Evolutionary conservation across 1,284 basidiomycete genomes (phyloP).

Genomic region (Cryptococcus jaspeensis): DNA sequence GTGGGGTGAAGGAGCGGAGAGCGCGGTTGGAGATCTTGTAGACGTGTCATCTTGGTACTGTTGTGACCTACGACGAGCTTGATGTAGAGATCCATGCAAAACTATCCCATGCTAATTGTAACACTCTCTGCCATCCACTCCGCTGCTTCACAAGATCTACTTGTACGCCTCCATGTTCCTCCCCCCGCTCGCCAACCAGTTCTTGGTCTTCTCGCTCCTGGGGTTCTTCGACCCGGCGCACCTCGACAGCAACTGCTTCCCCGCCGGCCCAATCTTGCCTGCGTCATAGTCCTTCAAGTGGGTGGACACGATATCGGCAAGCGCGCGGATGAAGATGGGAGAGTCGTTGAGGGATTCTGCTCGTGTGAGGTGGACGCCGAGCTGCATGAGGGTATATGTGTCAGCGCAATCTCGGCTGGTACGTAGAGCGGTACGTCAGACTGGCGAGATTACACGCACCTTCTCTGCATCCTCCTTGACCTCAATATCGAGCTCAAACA

Average conservation of each 20-base stretch:
- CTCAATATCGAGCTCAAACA: slow-evolving; percentile 95
- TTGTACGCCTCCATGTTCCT: slow-evolving; percentile 4
- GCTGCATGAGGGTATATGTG: slow-evolving; percentile 54
- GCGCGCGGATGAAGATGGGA: slow-evolving; percentile 94
- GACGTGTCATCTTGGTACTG: neutral
- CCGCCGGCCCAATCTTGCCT: slow-evolving; percentile 59
- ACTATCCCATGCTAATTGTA: neutral
- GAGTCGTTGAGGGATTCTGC: slow-evolving; percentile 95
- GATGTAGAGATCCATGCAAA: neutral
- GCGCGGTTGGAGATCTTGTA: slow-evolving; percentile 3
- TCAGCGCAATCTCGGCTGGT: neutral
- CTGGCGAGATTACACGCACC: slow-evolving; percentile 56
- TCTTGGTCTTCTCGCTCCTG: slow-evolving; percentile 82
- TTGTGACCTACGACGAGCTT: neutral
- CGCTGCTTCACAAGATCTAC: neutral
- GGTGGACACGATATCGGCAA: slow-evolving; percentile 85
- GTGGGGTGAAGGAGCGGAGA: neutral
- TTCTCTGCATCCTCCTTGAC: slow-evolving; percentile 87
- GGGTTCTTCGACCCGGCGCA: slow-evolving; percentile 92
- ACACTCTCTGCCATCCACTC: neutral
- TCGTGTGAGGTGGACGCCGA: slow-evolving; percentile 86
- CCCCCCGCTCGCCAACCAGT: slow-evolving; percentile 66
- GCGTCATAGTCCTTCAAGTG: slow-evolving; percentile 68
- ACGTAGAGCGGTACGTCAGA: neutral
- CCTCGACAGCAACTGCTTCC: slow-evolving; percentile 77